Conservation (phyloP, 2,329 filamentous ascomycete genomes). For the Metarhizium anisopliae region DNA sequence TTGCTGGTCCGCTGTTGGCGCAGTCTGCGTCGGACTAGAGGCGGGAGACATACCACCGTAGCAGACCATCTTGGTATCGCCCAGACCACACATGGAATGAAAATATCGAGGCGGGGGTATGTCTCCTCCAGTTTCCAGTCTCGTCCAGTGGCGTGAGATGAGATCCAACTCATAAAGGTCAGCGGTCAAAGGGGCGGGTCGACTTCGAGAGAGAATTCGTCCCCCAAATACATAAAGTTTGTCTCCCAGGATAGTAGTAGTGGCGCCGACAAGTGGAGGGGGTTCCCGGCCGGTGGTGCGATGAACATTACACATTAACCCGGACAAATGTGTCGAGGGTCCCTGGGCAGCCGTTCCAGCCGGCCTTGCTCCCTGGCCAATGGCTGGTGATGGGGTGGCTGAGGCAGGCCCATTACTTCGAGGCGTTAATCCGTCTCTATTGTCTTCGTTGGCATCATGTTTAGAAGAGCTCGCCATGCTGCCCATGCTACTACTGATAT, state of each 20-base stretch:
- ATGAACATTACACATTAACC: slow-evolving; percentile 63
- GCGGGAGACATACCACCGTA: slow-evolving; percentile 96
- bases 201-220: slow-evolving; percentile 72
- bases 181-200: slow-evolving; percentile 71
- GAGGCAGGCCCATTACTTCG: slow-evolving; percentile 46
- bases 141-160: slow-evolving; percentile 86
- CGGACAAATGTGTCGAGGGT: slow-evolving; percentile 51
- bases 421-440: slow-evolving; percentile 37
- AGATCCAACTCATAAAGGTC: slow-evolving; percentile 92
- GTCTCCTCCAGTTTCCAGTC: slow-evolving; percentile 75
- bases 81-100: slow-evolving; percentile 87
- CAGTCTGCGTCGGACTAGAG: slow-evolving; percentile 32
- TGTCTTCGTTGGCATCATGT: slow-evolving; percentile 37
- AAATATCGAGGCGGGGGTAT: slow-evolving; percentile 90
- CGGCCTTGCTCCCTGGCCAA: slow-evolving; percentile 24
- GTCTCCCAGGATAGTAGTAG: slow-evolving; percentile 89
- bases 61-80: slow-evolving; percentile 93
- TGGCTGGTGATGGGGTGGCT: slow-evolving; percentile 47
- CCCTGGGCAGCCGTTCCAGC: slow-evolving; percentile 32
- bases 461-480: slow-evolving; percentile 31
- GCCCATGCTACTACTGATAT: slow-evolving; percentile 38
- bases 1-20: slow-evolving; percentile 24
- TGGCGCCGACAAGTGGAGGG: slow-evolving; percentile 84
- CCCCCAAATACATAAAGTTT: slow-evolving; percentile 97
- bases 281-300: slow-evolving; percentile 88